phyloP scores from a whole-genome alignment of 208 protist genomes.

The Acanthamoeba royreba region DNA sequence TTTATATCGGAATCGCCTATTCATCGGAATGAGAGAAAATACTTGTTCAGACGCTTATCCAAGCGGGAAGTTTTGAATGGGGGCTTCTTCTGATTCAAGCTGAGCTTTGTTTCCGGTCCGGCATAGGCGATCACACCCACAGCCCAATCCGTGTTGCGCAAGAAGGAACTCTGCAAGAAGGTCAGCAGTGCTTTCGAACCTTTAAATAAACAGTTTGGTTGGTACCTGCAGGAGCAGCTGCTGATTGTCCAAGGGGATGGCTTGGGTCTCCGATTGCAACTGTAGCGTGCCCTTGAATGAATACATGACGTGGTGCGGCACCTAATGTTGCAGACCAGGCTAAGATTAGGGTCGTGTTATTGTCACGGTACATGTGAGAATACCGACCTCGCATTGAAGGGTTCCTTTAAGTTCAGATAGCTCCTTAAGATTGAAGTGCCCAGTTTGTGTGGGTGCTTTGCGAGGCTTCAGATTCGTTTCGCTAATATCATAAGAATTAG shows the following conservation, averaged over 20 bases:
- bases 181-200: not conserved
- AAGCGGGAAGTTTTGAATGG: slow-evolving; percentile 56
- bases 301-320: slow-evolving; percentile 1
- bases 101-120: slow-evolving; percentile 69
- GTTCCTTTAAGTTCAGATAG: not conserved
- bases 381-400: not conserved
- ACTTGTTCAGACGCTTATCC: slow-evolving; percentile 49
- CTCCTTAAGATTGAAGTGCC: not conserved
- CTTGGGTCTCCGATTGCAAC: not conserved
- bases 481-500: not conserved
- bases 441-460: not conserved
- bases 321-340: not conserved
- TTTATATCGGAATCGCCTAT: not conserved
- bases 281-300: slow-evolving; percentile 2
- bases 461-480: slow-evolving; percentile 67
- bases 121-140: slow-evolving; percentile 73
- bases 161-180: not conserved
- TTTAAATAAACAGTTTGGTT: not conserved
- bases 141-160: slow-evolving; percentile 71
- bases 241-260: slow-evolving; percentile 23
- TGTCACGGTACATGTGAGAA: not conserved
- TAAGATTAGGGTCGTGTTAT: too few species aligned
- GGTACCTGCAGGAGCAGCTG: not conserved
- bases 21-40: not conserved
- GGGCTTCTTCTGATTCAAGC: slow-evolving; percentile 56